Conservation (phyloP, 75 land plant species). For the Larix kaempferi region DNA sequence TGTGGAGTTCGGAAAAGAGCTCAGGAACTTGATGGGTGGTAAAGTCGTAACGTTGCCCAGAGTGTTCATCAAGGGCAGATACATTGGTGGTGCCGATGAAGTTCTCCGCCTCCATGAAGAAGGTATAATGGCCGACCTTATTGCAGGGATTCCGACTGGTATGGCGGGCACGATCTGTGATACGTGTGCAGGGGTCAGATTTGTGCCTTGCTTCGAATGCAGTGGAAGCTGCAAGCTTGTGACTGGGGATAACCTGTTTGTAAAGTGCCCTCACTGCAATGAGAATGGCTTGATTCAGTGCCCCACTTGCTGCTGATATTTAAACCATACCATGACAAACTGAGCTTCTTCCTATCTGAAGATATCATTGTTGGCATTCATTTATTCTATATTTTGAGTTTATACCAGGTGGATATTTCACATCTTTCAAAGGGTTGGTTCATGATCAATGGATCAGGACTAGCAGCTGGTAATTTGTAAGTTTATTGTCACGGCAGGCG, state of each 20-base stretch:
- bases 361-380: no score
- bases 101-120: slow-evolving; percentile 60
- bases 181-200: slow-evolving; percentile 85
- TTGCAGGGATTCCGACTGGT: slow-evolving; percentile 43
- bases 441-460: no score
- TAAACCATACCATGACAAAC: no score
- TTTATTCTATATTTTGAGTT: no score
- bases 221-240: slow-evolving; percentile 87
- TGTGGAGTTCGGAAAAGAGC: slow-evolving; percentile 57
- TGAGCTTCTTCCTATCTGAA: no score
- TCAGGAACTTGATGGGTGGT: slow-evolving; percentile 43
- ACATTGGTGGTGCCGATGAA: slow-evolving; percentile 84
- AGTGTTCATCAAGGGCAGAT: slow-evolving; percentile 80
- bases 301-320: slow-evolving; percentile 61
- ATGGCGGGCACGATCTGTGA: slow-evolving; percentile 52
- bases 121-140: slow-evolving; percentile 54
- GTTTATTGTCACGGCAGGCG: no score
- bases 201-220: slow-evolving; percentile 85
- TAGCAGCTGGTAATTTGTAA: no score
- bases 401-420: no score
- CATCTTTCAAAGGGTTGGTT: no score
- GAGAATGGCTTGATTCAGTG: slow-evolving; percentile 88
- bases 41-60: slow-evolving; percentile 48
- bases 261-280: slow-evolving; percentile 75
- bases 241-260: slow-evolving; percentile 29